Evolutionary conservation across 2,329 filamentous ascomycete genomes (phyloP), one percentile per base, ranked within the genome.

Genomic region (Calonectria fujianensis): DNA sequence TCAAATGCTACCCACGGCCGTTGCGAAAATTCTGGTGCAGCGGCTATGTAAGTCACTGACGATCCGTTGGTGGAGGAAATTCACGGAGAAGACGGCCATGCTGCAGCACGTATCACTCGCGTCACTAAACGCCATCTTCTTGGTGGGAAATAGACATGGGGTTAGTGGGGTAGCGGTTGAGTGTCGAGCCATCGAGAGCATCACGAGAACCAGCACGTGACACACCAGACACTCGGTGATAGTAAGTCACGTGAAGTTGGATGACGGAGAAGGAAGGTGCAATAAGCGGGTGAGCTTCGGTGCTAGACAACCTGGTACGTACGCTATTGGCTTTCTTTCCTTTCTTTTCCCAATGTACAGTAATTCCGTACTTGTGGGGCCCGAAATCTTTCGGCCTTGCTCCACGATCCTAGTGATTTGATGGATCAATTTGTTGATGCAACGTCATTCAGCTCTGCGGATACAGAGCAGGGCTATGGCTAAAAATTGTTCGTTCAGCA

Each of bases 391-490:
- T 81, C 79, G 78, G 78, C 59, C 69, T 67, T 45, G 48, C 50
- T 70, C 73, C 74, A 20, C 72, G 64, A 75, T 78, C 73, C 69
- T 54, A 69, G 75, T 72, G 59, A 77, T 68, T 45, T 59, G 54
- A 72, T 75, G 73, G 73, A 78, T 79, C 73, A 73, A 74, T 45
- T 76, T 70, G 31, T 74, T 70, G 65, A 80, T 76, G 76, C 63
- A 79, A 76, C 78, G 64, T 68, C 64, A 76, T 79, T 80, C 77
- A 81, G 79, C 79, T 80, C 65, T 74, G 78, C 79, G 75, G 78
- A 76, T 76, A 75, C 70, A 71, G 37, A 69, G 51, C 70, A 75
- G 70, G 78, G 74, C 70, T 45, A 37, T 64, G 54, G 50, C 64
- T 69, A 69, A 69, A 64, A 72, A 64, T 71, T 74, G 27, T 51